Evolutionary conservation across 2,329 filamentous ascomycete species (phyloP), one percentile per base, ranked within the genome.

Genomic region (Talaromyces sp.): DNA sequence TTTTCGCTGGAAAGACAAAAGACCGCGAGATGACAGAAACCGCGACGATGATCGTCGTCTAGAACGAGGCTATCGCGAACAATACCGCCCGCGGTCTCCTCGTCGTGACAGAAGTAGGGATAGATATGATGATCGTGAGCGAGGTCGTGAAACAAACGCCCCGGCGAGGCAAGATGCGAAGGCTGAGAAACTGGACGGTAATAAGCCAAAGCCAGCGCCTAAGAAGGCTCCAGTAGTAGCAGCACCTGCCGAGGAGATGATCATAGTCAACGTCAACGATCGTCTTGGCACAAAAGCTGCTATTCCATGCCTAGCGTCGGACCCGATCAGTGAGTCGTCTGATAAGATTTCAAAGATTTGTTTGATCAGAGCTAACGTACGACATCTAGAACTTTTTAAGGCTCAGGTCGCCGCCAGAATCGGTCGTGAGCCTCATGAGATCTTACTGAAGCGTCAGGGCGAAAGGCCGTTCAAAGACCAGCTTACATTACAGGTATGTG

Each of bases 231-330:
- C 74, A 8, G 67, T 76, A 35, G 73, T 80, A 8, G 73, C 77
- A 67, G 77, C 75, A 45, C 79, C 83, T 6, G 47, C 35, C 9
- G 90, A 96, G 74, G 89, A 92, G 64, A 96, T 97, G 90, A 97
- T 98, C 70, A 87, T 96, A 61, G 93, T 98, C 19, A 88, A 94
- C 73, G 88, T 98, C 74, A 98, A 98, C 76, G 94, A 98, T 78
- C 87, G 94, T n/a, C 82, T 98, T 41, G 94, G 94, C 13, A 97
- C 94, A n/a, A 97, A 97, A 74, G 92, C 93, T 17, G 90, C 91
- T 61, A 95, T 98, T 68, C 94, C 94, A 0, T 97, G 93, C 75
- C 83, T 97, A 65, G 89, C 91, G 0, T 90, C 88, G 3, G 94
- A 98, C 79, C 89, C 89, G 8, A 89, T 97, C 69, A 89, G 80